phyloP scores from a whole-genome alignment of 257 asterid genomes.

The Fraxinus anomala region DNA sequence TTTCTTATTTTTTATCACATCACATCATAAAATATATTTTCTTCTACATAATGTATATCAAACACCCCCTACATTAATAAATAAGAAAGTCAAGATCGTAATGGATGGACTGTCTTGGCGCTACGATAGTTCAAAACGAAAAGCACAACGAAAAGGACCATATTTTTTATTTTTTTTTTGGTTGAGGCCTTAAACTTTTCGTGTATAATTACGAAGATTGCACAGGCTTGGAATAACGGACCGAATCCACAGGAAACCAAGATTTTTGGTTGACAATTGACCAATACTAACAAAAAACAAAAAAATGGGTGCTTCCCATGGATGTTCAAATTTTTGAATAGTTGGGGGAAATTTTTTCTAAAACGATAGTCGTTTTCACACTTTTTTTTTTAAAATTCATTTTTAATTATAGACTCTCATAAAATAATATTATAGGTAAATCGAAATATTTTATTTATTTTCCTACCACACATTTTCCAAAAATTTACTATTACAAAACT shows the following conservation, averaged over 20 bases:
- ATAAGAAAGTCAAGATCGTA: background rate
- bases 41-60: too few relatives aligned
- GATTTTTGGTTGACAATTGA: slow-evolving; percentile 34
- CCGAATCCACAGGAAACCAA: slow-evolving; percentile 41
- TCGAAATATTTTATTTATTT: too few relatives aligned
- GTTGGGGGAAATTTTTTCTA: slow-evolving; percentile 19
- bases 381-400: too few relatives aligned
- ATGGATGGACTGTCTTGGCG: slow-evolving; percentile 6
- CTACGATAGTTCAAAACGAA: slow-evolving; percentile 24
- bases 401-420: too few relatives aligned
- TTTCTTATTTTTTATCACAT: too few relatives aligned
- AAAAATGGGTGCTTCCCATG: slow-evolving; percentile 27
- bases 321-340: background rate
- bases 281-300: slow-evolving; percentile 21
- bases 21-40: too few relatives aligned
- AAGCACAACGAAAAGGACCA: slow-evolving; percentile 3
- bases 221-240: slow-evolving; percentile 27
- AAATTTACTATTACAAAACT: too few relatives aligned
- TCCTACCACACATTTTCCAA: too few relatives aligned
- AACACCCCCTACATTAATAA: background rate
- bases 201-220: slow-evolving; percentile 2
- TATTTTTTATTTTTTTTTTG: background rate
- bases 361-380: slow-evolving; percentile 24
- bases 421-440: too few relatives aligned
- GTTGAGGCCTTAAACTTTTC: background rate